Evolutionary conservation across 768 basidiomycete species (phyloP), one percentile per base, ranked within the genome.

Genomic region (Suillus sp.): DNA sequence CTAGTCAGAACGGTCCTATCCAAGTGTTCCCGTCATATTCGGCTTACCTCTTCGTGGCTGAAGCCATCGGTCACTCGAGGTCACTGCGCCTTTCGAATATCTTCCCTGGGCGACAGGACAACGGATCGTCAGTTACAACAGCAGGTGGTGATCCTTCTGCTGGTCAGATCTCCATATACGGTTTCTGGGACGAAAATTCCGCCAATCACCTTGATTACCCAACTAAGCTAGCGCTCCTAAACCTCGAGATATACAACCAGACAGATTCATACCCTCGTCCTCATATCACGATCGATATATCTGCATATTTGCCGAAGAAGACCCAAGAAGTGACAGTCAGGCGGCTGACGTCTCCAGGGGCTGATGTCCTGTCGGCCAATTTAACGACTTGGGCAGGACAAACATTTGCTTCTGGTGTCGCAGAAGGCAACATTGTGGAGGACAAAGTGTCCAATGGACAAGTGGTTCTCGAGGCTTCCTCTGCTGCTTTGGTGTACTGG

Each of bases 11-110:
- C 59, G 82, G 83, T n/a, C 79, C 79, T 6, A 70, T 80, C 55
- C 77, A 82, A 70, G 83, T 84, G 6, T 83, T 84, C 71, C 84
- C 83, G 1, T 77, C 82, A n/a, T 84, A 84, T 61, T 78, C 77
- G 6, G 75, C 83, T n/a, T 83, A 84, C 62, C 71, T 85, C 10
- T 84, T 84, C 64, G 72, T 84, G 60, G 71, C 80, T 16, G 84
- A 86, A 64, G 73, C 82, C 2, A 74, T 84, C 22, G 81, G 79
- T 2, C 69, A 70, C 37, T 84, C 83, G 3, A 79, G 74, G 32
- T 74, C 78, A 10, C 72, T 81, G 14, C 78, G 73, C 38, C 79
- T 83, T 14, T 72, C 82, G 30, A 84, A 84, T 67, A 73, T 85
- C 13, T 86, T 79, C 63, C 84, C 83, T 2, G 83, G 83, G 14